A percentile compares a stretch with the other conserved stretches of the same genome.
phyloP scores from a whole-genome alignment of 2,329 filamentous ascomycete genomes.

The Alternaria triticina region DNA sequence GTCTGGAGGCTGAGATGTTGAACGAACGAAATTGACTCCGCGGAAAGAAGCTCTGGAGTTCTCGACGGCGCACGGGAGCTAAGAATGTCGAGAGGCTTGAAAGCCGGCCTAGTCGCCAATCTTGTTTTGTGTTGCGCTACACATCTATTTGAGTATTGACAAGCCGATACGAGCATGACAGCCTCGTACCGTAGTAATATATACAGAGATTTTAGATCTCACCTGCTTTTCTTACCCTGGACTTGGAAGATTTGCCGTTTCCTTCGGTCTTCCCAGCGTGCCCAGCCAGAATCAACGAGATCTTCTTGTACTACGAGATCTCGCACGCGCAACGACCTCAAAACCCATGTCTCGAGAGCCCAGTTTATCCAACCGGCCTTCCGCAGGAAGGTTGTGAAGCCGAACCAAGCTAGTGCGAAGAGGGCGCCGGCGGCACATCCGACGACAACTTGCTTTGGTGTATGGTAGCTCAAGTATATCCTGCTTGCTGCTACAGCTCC shows the following conservation, averaged over 20 bases:
- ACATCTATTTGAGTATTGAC: not conserved
- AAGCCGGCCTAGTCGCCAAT: not conserved
- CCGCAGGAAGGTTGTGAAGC: conserved; percentile 70
- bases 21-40: not conserved
- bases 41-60: not conserved
- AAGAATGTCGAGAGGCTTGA: not conserved
- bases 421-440: conserved; percentile 73
- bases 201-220: conserved; percentile 1
- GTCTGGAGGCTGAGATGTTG: not conserved
- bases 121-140: not conserved
- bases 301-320: conserved; percentile 90
- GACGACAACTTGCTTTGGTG: conserved; percentile 82
- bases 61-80: not conserved
- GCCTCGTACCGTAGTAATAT: not conserved
- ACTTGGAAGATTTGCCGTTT: conserved; percentile 28
- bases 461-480: conserved; percentile 93
- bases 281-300: conserved; percentile 89
- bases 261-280: conserved; percentile 75
- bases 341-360: conserved; percentile 70
- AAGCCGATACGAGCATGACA: not conserved
- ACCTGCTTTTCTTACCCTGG: conserved; percentile 36
- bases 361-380: conserved; percentile 73
- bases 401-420: conserved; percentile 81
- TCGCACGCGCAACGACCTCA: conserved; percentile 72
- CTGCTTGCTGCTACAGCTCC: conserved; percentile 75